A percentile compares a stretch with the other conserved stretches of the same genome.
phyloP scores from a whole-genome alignment of 768 basidiomycete genomes.

The Amanita pallidorosea region DNA sequence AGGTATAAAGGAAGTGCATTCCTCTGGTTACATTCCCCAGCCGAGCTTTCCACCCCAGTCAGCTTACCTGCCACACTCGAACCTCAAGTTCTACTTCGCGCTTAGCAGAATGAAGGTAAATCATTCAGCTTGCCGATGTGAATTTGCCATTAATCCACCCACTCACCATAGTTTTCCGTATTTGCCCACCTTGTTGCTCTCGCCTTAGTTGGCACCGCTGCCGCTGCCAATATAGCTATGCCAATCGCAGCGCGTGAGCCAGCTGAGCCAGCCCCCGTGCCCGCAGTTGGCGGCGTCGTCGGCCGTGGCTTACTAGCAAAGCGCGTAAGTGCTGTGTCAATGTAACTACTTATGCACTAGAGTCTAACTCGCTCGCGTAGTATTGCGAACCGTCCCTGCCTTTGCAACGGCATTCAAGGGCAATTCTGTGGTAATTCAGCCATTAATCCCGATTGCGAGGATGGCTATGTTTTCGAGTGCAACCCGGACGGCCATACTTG shows the following conservation, averaged over 20 bases:
- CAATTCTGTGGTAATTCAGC: slow-evolving; percentile 11
- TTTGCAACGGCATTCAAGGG: slow-evolving; percentile 3
- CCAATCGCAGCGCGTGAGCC: slow-evolving; percentile 7
- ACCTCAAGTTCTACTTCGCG: background rate
- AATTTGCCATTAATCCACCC: too few relatives aligned
- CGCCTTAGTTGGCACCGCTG: slow-evolving; percentile 8
- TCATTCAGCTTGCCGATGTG: too few relatives aligned
- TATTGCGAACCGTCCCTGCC: background rate
- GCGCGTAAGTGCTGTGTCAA: background rate
- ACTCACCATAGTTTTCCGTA: slow-evolving; percentile 7
- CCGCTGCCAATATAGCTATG: slow-evolving; percentile 2
- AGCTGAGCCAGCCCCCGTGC: slow-evolving; percentile 9
- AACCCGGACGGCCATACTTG: slow-evolving; percentile 2
- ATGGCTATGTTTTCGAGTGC: slow-evolving; percentile 13
- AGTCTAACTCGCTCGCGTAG: background rate
- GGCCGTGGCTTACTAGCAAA: background rate
- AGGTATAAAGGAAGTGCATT: too few relatives aligned
- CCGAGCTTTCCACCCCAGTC: too few relatives aligned
- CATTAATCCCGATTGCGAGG: slow-evolving; percentile 11
- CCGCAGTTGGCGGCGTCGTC: background rate
- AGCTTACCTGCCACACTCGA: too few relatives aligned
- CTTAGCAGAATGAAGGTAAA: background rate
- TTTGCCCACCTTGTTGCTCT: slow-evolving; percentile 6
- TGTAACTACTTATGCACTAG: background rate
- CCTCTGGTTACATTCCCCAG: too few relatives aligned